These are phyloP conservation scores for Sporothrix variecibatus DNA, from an alignment of 2,329 filamentous ascomycete species.

Conservation along the genomic window DNA sequence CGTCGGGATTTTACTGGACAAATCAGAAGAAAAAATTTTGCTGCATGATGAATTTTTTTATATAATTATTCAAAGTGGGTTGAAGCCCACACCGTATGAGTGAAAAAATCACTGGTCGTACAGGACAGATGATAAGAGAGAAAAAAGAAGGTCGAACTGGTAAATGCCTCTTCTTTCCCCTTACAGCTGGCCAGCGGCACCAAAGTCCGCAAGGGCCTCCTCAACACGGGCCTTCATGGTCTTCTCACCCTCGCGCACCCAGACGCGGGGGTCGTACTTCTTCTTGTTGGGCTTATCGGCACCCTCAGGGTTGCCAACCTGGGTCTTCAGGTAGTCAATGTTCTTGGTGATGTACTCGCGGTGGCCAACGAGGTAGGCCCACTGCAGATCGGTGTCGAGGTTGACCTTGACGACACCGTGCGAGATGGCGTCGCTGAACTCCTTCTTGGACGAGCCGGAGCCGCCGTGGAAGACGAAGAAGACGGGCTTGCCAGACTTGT, in stretches of 20 bases:
- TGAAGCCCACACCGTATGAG: constrained; percentile 14
- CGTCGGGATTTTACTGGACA: constrained; percentile 8
- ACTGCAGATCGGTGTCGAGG: constrained; percentile 97
- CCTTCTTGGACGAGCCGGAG: constrained; percentile 85
- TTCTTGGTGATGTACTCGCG: constrained; percentile 93
- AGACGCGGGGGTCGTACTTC: constrained; percentile 84
- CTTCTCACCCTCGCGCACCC: constrained; percentile 83
- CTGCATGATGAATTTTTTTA: constrained; percentile 7
- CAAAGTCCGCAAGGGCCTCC: constrained; percentile 88
- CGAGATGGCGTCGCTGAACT: constrained; percentile 85
- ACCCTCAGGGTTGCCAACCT: constrained; percentile 94
- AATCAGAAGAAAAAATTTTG: constrained; percentile 38
- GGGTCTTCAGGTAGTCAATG: constrained; percentile 86
- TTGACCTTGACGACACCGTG: constrained; percentile 99
- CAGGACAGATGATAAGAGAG: neutral
- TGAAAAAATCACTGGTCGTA: constrained; percentile 2
- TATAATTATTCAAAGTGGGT: constrained; percentile 16
- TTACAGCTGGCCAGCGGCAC: constrained; percentile 78
- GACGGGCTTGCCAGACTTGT: constrained; percentile 82
- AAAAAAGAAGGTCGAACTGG: constrained; percentile 7
- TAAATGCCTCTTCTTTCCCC: constrained; percentile 22
- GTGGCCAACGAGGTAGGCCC: constrained; percentile 87
- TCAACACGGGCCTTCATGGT: constrained; percentile 82
- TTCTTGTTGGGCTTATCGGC: constrained; percentile 99
- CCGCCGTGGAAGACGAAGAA: constrained; percentile 99